phyloP scores from a whole-genome alignment of 306 rosid genomes.

The Glycyrrhiza uralensis region DNA sequence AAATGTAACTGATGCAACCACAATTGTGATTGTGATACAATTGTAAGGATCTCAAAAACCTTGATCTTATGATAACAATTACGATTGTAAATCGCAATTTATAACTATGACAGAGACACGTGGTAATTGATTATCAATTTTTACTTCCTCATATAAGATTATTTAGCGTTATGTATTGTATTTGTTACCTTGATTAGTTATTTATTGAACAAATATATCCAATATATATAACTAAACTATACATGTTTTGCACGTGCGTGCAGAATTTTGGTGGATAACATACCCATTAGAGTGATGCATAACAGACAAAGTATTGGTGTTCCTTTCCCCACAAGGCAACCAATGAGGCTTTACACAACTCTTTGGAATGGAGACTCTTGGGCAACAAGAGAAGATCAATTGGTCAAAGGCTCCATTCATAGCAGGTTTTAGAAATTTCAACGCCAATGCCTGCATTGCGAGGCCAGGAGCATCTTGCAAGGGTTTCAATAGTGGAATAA shows the following conservation, averaged over 20 bases:
- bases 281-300: conserved; percentile 35
- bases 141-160: no score
- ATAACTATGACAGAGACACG: no score
- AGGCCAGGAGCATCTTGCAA: conserved; percentile 1
- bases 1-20: no score
- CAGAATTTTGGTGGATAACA: conserved; percentile 42
- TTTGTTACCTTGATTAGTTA: no score
- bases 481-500: not conserved
- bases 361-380: conserved; percentile 51
- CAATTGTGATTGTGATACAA: no score
- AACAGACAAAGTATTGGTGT: conserved; percentile 33
- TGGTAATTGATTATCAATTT: no score
- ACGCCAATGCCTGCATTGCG: conserved; percentile 31
- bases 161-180: no score
- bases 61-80: no score
- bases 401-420: conserved; percentile 35
- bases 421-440: conserved; percentile 33
- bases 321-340: conserved; percentile 37
- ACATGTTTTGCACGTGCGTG: not conserved
- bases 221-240: no score
- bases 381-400: conserved; percentile 43
- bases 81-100: no score
- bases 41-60: no score
- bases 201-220: no score
- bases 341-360: conserved; percentile 42